Evolutionary conservation across 1,284 basidiomycete species (phyloP).

Genomic region (Tetrapyrgos nigripes): DNA sequence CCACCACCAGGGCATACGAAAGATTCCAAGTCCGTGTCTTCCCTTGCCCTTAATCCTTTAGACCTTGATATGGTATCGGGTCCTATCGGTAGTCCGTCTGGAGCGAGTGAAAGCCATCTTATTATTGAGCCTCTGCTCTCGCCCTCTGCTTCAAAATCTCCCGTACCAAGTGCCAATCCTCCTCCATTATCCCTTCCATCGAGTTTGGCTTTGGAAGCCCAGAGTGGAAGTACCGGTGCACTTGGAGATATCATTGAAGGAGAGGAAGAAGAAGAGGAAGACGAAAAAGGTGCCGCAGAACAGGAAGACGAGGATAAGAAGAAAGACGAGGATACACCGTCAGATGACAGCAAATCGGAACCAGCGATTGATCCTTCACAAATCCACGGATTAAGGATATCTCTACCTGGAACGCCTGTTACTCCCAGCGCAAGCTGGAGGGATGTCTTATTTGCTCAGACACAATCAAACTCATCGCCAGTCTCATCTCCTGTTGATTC

Average conservation of each 20-base stretch:
- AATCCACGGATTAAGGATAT: slow-evolving; percentile 68
- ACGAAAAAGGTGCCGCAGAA: slow-evolving; percentile 49
- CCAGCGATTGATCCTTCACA: slow-evolving; percentile 44
- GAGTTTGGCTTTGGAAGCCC: slow-evolving; percentile 25
- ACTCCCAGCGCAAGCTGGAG: background rate
- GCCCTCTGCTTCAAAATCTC: slow-evolving; percentile 21
- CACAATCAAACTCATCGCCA: background rate
- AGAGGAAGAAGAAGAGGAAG: slow-evolving; percentile 56
- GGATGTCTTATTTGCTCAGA: background rate
- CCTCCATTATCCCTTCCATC: slow-evolving; percentile 46
- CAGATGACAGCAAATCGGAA: slow-evolving; percentile 19
- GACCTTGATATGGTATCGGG: too few species aligned
- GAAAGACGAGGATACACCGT: slow-evolving; percentile 22
- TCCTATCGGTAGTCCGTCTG: too few species aligned
- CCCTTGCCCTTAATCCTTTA: too few species aligned
- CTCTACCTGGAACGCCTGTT: slow-evolving; percentile 39
- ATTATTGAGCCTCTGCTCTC: slow-evolving; percentile 40
- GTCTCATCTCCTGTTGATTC: background rate
- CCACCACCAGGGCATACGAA: too few species aligned
- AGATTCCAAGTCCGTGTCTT: too few species aligned
- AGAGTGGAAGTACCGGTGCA: slow-evolving; percentile 34
- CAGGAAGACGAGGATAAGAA: slow-evolving; percentile 37
- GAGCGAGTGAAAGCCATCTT: background rate
- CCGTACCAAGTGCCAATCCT: slow-evolving; percentile 23
- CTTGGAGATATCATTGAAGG: slow-evolving; percentile 63